These are phyloP conservation scores for Paraphoma sp. DNA, from an alignment of 2,329 filamentous ascomycete genomes.

Conservation along the genomic window DNA sequence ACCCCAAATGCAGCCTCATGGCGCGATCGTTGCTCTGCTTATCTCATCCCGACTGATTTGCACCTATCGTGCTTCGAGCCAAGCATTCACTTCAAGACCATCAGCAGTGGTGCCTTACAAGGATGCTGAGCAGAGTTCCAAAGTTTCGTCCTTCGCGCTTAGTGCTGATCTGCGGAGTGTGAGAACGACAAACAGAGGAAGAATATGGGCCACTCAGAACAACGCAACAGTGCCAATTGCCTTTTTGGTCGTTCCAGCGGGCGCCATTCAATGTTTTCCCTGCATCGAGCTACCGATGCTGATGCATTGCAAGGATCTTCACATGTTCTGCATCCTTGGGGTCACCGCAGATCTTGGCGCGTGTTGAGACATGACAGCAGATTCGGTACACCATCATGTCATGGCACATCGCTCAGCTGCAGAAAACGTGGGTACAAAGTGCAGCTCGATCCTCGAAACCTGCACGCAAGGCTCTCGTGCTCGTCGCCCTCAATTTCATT, in stretches of 20 bases:
- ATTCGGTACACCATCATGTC: neutral
- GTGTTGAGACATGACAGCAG: neutral
- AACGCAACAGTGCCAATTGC: neutral
- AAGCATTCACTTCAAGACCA: slow-evolving; percentile 2
- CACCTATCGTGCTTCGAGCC: neutral
- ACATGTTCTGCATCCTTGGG: neutral
- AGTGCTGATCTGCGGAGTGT: slow-evolving; percentile 1
- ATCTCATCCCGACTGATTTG: neutral
- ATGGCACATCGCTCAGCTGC: neutral
- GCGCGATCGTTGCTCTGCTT: neutral
- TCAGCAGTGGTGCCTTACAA: neutral
- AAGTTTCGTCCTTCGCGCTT: neutral
- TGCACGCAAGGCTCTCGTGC: neutral
- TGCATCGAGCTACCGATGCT: neutral
- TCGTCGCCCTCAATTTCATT: neutral
- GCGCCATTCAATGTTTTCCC: neutral
- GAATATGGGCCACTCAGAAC: neutral
- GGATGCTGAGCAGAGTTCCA: too few species aligned
- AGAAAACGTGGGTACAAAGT: slow-evolving; percentile 5
- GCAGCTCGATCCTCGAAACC: neutral
- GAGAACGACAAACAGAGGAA: neutral
- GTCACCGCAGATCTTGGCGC: neutral
- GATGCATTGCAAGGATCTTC: neutral
- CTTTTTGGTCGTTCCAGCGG: neutral
- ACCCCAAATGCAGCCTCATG: slow-evolving; percentile 2